Conservation (phyloP, 768 basidiomycete species). For the Termitomyces sp. region DNA sequence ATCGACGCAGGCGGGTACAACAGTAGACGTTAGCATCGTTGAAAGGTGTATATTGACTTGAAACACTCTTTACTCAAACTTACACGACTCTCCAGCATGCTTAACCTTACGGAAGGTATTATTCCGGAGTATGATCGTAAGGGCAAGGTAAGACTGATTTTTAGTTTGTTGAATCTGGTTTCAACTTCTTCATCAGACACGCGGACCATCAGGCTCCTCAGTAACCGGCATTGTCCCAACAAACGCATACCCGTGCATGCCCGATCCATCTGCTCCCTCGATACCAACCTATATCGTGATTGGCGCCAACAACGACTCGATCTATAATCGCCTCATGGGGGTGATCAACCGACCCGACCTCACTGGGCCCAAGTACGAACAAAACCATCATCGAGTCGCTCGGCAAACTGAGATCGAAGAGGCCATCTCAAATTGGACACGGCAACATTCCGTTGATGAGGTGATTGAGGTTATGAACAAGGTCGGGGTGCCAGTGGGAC, state of each 20-base stretch:
- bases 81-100: slow-evolving; percentile 40
- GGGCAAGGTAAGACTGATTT: slow-evolving; percentile 38
- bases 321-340: slow-evolving; percentile 64
- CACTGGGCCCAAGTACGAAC: slow-evolving; percentile 43
- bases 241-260: slow-evolving; percentile 65
- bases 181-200: slow-evolving; percentile 33
- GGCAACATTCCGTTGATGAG: slow-evolving; percentile 41
- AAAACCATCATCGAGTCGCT: slow-evolving; percentile 58
- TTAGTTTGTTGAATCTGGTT: neutral
- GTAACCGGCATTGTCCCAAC: slow-evolving; percentile 74
- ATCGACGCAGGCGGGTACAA: slow-evolving; percentile 34
- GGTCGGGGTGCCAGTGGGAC: slow-evolving; percentile 58
- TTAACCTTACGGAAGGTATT: slow-evolving; percentile 74
- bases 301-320: slow-evolving; percentile 65
- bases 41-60: slow-evolving; percentile 41
- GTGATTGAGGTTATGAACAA: slow-evolving; percentile 43
- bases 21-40: slow-evolving; percentile 72
- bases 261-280: slow-evolving; percentile 32
- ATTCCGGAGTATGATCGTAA: slow-evolving; percentile 73
- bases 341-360: slow-evolving; percentile 56
- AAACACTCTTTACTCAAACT: neutral
- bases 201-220: slow-evolving; percentile 70
- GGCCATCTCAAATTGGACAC: slow-evolving; percentile 60
- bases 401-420: slow-evolving; percentile 59
- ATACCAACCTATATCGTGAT: slow-evolving; percentile 58